Conservation (phyloP, 1,284 basidiomycete genomes). For the Mycena citricolor region DNA sequence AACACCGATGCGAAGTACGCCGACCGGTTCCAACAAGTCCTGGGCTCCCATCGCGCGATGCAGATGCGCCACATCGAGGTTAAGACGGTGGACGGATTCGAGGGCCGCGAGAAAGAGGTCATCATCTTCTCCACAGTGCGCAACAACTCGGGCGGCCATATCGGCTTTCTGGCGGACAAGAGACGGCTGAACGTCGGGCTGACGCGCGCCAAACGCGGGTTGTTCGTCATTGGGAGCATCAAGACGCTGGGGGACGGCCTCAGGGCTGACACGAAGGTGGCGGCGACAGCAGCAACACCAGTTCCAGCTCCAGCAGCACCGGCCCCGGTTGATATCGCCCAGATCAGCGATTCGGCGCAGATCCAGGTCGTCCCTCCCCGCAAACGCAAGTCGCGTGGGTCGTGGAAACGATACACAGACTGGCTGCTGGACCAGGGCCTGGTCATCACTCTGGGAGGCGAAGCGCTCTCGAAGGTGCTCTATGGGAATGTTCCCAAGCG, state of each 20-base stretch:
- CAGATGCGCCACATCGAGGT: constrained; percentile 73
- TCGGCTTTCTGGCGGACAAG: constrained; percentile 90
- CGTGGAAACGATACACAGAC: constrained; percentile 61
- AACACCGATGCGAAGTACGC: constrained; percentile 49
- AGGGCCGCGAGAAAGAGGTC: constrained; percentile 90
- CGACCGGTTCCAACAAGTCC: constrained; percentile 52
- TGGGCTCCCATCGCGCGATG: constrained; percentile 65
- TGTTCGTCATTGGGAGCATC: constrained; percentile 81
- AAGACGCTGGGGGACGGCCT: constrained; percentile 59
- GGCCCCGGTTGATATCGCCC: constrained; percentile 10
- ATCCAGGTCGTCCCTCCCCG: constrained; percentile 15
- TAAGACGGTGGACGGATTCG: constrained; percentile 91
- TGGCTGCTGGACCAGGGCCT: constrained; percentile 51
- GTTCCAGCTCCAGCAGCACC: not conserved
- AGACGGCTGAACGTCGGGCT: constrained; percentile 86
- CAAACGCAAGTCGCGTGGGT: constrained; percentile 49
- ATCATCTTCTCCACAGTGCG: constrained; percentile 91
- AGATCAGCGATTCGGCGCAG: constrained; percentile 24
- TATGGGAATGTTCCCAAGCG: constrained; percentile 42
- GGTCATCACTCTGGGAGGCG: constrained; percentile 46
- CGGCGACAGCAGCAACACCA: not conserved
- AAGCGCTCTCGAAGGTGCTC: constrained; percentile 42
- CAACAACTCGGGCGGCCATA: constrained; percentile 69
- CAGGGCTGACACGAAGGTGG: constrained; percentile 1
- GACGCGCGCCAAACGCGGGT: constrained; percentile 79